Base-by-base conservation (phyloP, 2,329 filamentous ascomycete species). In the Neofusicoccum kwambonambiense region DNA sequence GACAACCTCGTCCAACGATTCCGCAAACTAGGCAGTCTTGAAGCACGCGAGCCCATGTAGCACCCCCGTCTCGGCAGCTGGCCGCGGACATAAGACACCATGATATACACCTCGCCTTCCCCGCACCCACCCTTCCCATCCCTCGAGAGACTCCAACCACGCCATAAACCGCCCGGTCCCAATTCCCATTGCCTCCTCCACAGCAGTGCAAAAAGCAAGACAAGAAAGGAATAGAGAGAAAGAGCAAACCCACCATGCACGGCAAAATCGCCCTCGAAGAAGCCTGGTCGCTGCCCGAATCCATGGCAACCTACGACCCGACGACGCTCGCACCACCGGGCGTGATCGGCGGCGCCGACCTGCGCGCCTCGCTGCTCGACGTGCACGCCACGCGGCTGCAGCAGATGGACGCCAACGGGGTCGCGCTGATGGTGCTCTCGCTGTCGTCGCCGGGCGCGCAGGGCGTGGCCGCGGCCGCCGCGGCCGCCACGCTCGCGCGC, bases 371-470 rank as follows among this genome's bases (percentile, higher is more conserved):
- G 13, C 31, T 47, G 2, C 42, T 61, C 57, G 57, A 61, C 42
- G 34, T 47, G 12, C 31, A 35, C 3, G 41, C 19, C 35, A 76
- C 78, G 42, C 76, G 41, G 3, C 57, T 61, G 11, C 2, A 4
- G 0, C 44, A 61, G 3, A 49, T 41, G 42, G 27, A 37, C 57
- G 57, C 42, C 31, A 47, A 73, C 62, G 72, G 70, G 27, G 70
- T 74, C 4, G 71, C 68, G 11, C 71, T 68, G 45, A 69, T 68
- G 34, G 67, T 73, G 3, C 56, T 73, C 34, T 73, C 71, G 15
- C 71, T 69, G 57, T 71, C 70, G 11, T 67, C 71, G 11, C 71
- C 72, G 0, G 72, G 72, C n/a, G 67, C 70, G 3, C 71, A 74
- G 41, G 71, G 71, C 62, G 65, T 72, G 17, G 64, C 49, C 31